Evolutionary conservation across 345 rosid species (phyloP).

Genomic region (Corchorus capsularis): DNA sequence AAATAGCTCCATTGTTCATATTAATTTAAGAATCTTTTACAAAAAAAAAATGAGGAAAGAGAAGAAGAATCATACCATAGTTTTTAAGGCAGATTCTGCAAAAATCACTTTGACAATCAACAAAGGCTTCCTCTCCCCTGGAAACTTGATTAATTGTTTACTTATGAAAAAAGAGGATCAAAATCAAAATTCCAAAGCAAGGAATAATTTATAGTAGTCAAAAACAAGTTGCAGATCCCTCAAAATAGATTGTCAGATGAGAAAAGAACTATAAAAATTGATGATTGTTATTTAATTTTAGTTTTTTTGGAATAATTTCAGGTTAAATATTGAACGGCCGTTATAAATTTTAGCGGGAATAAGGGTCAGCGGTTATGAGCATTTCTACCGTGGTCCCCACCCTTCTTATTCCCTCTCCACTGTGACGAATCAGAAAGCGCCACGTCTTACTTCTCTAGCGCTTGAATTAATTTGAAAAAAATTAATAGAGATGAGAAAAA

Average conservation of each 20-base stretch:
- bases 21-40: too few relatives aligned
- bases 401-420: neutral
- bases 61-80: neutral
- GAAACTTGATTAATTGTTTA: neutral
- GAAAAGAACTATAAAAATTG: neutral
- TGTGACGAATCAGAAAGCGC: neutral
- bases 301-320: too few relatives aligned
- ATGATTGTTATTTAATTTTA: too few relatives aligned
- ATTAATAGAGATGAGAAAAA: neutral
- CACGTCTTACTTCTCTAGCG: neutral
- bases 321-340: constrained; percentile 12
- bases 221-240: neutral
- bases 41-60: too few relatives aligned
- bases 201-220: neutral
- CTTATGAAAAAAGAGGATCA: neutral
- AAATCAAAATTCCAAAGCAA: neutral
- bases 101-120: neutral
- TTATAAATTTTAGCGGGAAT: constrained; percentile 22
- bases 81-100: neutral
- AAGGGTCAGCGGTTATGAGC: neutral
- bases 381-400: neutral
- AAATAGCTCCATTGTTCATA: too few relatives aligned
- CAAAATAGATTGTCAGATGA: neutral
- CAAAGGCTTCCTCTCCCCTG: neutral
- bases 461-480: neutral